Evolutionary conservation across 371 early-diverging fungal species (phyloP), one percentile per base, ranked within the genome.

Genomic region (Mucor piriformis): DNA sequence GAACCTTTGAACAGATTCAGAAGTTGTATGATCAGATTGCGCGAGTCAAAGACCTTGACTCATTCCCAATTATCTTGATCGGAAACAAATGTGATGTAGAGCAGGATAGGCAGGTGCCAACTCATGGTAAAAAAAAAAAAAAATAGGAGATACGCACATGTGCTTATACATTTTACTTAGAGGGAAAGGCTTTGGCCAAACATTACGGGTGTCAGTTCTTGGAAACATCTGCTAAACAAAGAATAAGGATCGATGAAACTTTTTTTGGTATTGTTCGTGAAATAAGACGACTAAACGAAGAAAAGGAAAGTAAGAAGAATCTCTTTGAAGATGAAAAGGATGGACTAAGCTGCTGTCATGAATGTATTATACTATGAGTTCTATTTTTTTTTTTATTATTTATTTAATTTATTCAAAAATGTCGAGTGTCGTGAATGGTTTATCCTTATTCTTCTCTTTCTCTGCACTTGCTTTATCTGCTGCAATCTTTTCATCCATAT

Each of bases 51-150:
- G 92, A 95, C 62, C 68, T 77, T 35, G 91, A 92, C 35, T 81
- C 73, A 29, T 92, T 92, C 50, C 93, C 94, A 7, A 86, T 93
- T 38, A 83, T 92, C 38, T 63, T 96, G 10, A 81, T 95, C 11
- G 96, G 91, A 23, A 96, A 95, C 80, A 96, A 96, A 73, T 88
- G 84, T 46, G 96, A 96, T 72, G 59, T 96, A 53, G 88, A 87
- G 40, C 64, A 70, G 21, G 91, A 96, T 51, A 79, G 96, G 52
- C 85, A 87, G 27, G 93, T 99, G 10, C 76, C 86, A 15, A 73
- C 63, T 12, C 82, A 85, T 23, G 55, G 62, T 54, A 54, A 21
- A 42, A 42, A 37, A 37, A 37, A 37, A 12, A 37, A 37, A 8
- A 37, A 42, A 42, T 42, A 42, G n/a, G 43, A 37, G 38, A 11